Conservation (phyloP, 768 basidiomycete species). For the Suillus hirtellus region DNA sequence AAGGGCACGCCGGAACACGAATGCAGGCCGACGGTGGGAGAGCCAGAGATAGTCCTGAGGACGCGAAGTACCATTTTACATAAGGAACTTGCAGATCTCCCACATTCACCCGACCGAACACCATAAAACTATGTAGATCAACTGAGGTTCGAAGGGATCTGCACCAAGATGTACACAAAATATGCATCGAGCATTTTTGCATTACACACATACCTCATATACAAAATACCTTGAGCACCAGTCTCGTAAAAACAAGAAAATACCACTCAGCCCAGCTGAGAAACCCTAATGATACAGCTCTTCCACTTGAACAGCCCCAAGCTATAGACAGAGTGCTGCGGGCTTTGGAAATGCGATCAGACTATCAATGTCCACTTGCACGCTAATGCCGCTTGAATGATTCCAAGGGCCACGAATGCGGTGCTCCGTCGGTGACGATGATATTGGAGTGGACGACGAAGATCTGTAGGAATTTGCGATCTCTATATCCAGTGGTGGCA, state of each 20-base stretch:
- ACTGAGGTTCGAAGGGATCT: neutral
- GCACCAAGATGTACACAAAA: neutral
- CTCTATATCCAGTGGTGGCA: constrained; percentile 27
- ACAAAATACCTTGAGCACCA: constrained; percentile 11
- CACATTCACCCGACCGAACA: neutral
- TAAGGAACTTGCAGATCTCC: neutral
- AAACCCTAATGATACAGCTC: neutral
- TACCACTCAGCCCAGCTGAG: constrained; percentile 11
- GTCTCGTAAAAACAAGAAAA: constrained; percentile 12
- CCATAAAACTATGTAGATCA: neutral
- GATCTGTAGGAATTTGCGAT: constrained; percentile 20
- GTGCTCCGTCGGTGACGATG: constrained; percentile 22
- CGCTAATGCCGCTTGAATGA: constrained; percentile 46
- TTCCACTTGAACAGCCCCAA: neutral
- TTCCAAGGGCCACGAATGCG: constrained; percentile 58
- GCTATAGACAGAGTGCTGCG: constrained; percentile 33
- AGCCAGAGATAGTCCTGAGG: neutral
- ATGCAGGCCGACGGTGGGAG: neutral
- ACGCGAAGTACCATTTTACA: neutral
- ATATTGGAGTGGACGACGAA: constrained; percentile 13
- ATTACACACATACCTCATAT: constrained; percentile 4
- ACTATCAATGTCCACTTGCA: constrained; percentile 47
- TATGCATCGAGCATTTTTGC: constrained; percentile 15
- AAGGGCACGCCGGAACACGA: neutral
- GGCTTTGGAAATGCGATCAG: constrained; percentile 49